These are phyloP conservation scores for Pilatotrama ljubarskyi DNA, from an alignment of 768 basidiomycete genomes.

Conservation along the genomic window DNA sequence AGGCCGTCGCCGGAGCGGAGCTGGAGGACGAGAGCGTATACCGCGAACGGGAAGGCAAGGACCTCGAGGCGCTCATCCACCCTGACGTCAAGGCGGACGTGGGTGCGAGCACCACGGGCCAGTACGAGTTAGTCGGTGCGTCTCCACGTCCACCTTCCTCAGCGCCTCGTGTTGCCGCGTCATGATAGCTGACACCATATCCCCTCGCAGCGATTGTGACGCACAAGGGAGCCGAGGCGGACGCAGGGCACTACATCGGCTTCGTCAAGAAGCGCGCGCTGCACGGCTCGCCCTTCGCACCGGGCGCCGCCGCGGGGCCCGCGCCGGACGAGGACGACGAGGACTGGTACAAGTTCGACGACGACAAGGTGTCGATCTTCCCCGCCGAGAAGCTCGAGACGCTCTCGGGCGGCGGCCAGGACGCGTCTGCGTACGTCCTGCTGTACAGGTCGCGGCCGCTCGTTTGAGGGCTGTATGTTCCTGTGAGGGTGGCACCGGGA, in stretches of 20 bases:
- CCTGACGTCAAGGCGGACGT: slow-evolving; percentile 63
- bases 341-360: slow-evolving; percentile 96
- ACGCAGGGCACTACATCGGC: slow-evolving; percentile 94
- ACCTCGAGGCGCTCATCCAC: slow-evolving; percentile 65
- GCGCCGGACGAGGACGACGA: slow-evolving; percentile 60
- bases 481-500: neutral
- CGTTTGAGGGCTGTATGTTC: neutral
- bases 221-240: slow-evolving; percentile 95
- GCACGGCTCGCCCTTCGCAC: slow-evolving; percentile 31
- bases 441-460: slow-evolving; percentile 69
- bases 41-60: slow-evolving; percentile 61
- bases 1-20: slow-evolving; percentile 40
- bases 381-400: slow-evolving; percentile 79
- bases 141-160: slow-evolving; percentile 15
- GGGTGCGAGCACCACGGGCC: slow-evolving; percentile 73
- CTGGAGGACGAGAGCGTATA: slow-evolving; percentile 67
- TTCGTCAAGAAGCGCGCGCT: slow-evolving; percentile 82
- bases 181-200: neutral
- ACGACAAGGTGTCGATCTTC: slow-evolving; percentile 90
- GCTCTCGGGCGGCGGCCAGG: slow-evolving; percentile 91
- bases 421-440: slow-evolving; percentile 86
- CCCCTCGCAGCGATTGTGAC: slow-evolving; percentile 76
- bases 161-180: neutral
- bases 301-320: neutral
- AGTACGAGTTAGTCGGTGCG: slow-evolving; percentile 92